Base-by-base conservation (phyloP, 805 yeast species). In the Myxozyma neotropica region DNA sequence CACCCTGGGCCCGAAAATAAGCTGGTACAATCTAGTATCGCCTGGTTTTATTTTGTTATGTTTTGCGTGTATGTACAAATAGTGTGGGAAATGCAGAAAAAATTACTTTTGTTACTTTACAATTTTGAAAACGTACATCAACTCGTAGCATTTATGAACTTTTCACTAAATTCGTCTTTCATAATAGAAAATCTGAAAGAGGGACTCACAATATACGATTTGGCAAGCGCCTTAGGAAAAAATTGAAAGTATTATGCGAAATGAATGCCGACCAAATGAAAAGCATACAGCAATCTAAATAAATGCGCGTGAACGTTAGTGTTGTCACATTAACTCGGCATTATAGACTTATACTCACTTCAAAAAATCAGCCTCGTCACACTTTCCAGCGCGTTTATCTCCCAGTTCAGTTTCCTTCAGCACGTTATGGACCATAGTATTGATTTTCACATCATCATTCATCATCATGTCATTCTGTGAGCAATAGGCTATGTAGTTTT, bases 251-350 rank as follows among this genome's bases (percentile, higher is more conserved):
- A n/a, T 56, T 77, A 92, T 58, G 97, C 96, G 76, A 94, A 94
- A 74, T 93, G 98, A 61, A 94, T 88, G 45, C 98, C 98, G 48
- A 89, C 97, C 74, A 93, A 94, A 75, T 94, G 97, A 80, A 94
- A 94, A 1, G 96, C 97, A 68, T 87, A 91, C 58, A 94, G 77
- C 49, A 94, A 77, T 71, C 62, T 54, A 31, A 29, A 29, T 15
- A 2, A 39, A 42, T n/a, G n/a, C n/a, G 12, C 12, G 26, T 6
- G 13, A 24, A 26, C 6, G 31, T n/a, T 13, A 12, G 24, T 3
- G 4, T 3, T 29, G 4, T 15, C 21, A 42, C 31, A 31, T 24
- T 42, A 55, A 38, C 4, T 17, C 24, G 29, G 10, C 36, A 29
- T 21, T 21, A 51, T 4, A n/a, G n/a, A n/a, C n/a, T n/a, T n/a